Percentiles rank a stretch among this genome's conserved stretches.
phyloP scores from a whole-genome alignment of 495 filamentous ascomycete species.

The Eremomyces bilateralis region DNA sequence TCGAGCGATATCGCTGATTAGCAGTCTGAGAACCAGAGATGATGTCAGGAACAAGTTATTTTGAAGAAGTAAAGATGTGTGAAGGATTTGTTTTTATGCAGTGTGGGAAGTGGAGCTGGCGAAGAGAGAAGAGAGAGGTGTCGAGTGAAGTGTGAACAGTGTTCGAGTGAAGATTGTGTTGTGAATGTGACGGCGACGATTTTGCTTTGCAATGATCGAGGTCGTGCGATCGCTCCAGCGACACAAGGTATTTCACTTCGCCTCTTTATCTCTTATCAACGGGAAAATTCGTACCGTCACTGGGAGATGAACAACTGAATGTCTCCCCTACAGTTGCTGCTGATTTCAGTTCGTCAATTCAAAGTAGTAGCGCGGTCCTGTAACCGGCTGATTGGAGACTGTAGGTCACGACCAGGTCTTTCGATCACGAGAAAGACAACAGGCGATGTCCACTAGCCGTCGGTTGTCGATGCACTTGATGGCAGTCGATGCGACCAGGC shows the following conservation, averaged over 20 bases:
- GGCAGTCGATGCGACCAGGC: conserved; percentile 1
- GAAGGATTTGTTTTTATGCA: conserved; percentile 1
- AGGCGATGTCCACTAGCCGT: conserved; percentile 11
- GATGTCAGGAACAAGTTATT: neutral
- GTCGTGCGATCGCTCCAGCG: conserved; percentile 3
- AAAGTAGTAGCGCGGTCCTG: neutral
- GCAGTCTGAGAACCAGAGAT: neutral
- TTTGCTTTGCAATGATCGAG: conserved; percentile 1
- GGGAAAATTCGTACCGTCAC: conserved; percentile 38
- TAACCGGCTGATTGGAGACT: too few relatives aligned
- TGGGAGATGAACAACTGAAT: conserved; percentile 98
- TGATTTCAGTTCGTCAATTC: neutral
- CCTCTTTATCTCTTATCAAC: neutral
- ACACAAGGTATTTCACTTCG: neutral
- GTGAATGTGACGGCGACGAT: too few relatives aligned
- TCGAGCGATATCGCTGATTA: conserved; percentile 1
- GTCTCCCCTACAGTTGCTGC: conserved; percentile 51
- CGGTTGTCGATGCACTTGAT: conserved; percentile 2
- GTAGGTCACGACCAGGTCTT: too few relatives aligned
- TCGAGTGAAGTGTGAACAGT: conserved; percentile 4
- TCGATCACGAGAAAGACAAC: conserved; percentile 5
- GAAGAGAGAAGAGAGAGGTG: neutral
- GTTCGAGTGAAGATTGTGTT: too few relatives aligned
- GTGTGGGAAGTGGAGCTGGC: conserved; percentile 1
- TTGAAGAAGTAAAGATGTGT: neutral